Evolutionary conservation across 495 filamentous ascomycete species (phyloP).

Genomic region (Penicillium canescens): DNA sequence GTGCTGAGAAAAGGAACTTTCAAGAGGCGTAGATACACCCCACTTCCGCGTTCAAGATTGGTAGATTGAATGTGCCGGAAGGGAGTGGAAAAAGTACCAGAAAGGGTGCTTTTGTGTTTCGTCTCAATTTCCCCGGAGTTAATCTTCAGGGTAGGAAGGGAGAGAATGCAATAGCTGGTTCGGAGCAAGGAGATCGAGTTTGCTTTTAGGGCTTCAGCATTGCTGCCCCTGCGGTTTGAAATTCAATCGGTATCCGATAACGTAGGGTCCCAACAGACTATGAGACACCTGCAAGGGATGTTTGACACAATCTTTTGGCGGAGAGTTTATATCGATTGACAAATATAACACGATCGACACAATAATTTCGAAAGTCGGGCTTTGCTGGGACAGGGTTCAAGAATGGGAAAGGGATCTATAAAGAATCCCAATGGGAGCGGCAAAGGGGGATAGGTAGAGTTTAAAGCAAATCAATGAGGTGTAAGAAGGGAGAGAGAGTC

Average conservation of each 20-base stretch:
- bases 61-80: constrained; percentile 7
- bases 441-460: neutral
- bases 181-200: constrained; percentile 18
- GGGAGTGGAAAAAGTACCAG: constrained; percentile 22
- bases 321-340: constrained; percentile 1
- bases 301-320: constrained; percentile 7
- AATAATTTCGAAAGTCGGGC: neutral
- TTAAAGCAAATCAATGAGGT: constrained; percentile 11
- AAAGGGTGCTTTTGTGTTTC: constrained; percentile 27
- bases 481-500: constrained; percentile 19
- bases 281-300: constrained; percentile 33
- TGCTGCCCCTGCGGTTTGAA: constrained; percentile 31
- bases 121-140: constrained; percentile 28
- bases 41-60: constrained; percentile 15
- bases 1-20: constrained; percentile 2
- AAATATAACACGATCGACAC: constrained; percentile 5
- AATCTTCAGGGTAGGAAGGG: constrained; percentile 23
- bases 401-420: constrained; percentile 32
- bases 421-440: constrained; percentile 19
- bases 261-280: constrained; percentile 16
- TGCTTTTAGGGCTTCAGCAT: constrained; percentile 34
- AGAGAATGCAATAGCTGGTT: constrained; percentile 25
- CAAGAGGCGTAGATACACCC: constrained; percentile 12
- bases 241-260: constrained; percentile 26
- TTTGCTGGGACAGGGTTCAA: neutral